Conservation (phyloP, 441 rosid genomes). For the Populus hybrid region DNA sequence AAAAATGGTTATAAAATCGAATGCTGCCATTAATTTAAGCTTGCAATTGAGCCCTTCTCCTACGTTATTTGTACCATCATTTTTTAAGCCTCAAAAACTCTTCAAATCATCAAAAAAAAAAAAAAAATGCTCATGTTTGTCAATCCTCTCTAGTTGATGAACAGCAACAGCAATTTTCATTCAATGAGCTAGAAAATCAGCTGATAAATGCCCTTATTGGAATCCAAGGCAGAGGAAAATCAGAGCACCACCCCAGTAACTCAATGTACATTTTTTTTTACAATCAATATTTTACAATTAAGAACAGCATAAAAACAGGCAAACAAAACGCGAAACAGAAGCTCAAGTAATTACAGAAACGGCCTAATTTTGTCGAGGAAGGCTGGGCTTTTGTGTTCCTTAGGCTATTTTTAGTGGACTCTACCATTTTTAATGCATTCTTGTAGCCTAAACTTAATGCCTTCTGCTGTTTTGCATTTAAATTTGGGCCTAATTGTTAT, state of each 20-base stretch:
- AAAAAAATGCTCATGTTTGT: constrained; percentile 10
- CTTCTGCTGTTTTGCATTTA: too few relatives aligned
- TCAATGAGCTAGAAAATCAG: constrained; percentile 58
- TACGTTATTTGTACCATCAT: constrained; percentile 22
- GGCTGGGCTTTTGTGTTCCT: too few relatives aligned
- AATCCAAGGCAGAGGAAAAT: constrained; percentile 89
- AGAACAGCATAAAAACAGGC: too few relatives aligned
- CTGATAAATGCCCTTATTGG: constrained; percentile 82
- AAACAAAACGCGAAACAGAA: too few relatives aligned
- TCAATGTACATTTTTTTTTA: constrained; percentile 37
- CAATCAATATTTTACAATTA: too few relatives aligned
- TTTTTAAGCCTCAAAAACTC: constrained; percentile 22
- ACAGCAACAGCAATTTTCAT: constrained; percentile 37
- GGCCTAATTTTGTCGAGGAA: too few relatives aligned
- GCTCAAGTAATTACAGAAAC: too few relatives aligned
- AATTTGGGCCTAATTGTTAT: too few relatives aligned
- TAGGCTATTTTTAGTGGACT: too few relatives aligned
- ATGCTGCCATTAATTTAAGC: constrained; percentile 17
- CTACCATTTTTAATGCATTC: too few relatives aligned
- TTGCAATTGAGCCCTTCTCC: constrained; percentile 1
- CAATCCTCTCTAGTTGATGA: constrained; percentile 44
- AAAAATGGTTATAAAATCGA: constrained; percentile 29
- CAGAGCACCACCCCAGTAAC: constrained; percentile 76
- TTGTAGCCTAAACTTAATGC: too few relatives aligned
- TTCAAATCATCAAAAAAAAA: neutral